These are phyloP conservation scores for Taiozyma sp. DNA, from an alignment of 1,139 yeast genomes.

Conservation along the genomic window DNA sequence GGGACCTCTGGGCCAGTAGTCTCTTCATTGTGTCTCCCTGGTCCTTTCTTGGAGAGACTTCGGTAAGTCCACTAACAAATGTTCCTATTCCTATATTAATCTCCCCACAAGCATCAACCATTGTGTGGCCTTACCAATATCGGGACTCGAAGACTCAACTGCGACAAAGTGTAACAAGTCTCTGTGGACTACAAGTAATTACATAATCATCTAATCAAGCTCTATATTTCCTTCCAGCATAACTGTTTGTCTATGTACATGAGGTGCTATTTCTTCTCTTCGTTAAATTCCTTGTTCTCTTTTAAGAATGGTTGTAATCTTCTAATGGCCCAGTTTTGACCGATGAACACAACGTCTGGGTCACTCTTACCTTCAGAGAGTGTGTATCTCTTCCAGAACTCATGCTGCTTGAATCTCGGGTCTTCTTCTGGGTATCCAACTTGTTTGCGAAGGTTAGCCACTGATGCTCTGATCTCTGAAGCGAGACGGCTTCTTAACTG, in stretches of 20 bases:
- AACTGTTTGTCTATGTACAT: neutral
- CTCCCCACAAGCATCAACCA: neutral
- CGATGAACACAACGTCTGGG: slow-evolving; percentile 62
- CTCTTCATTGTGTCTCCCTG: neutral
- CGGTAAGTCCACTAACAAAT: neutral
- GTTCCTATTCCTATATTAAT: neutral
- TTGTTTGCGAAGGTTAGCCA: slow-evolving; percentile 50
- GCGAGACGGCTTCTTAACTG: slow-evolving; percentile 66
- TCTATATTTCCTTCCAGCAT: neutral
- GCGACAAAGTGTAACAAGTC: neutral
- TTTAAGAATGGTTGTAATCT: slow-evolving; percentile 54
- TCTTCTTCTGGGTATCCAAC: slow-evolving; percentile 54
- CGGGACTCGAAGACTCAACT: neutral
- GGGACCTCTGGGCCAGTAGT: neutral
- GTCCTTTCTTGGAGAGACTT: neutral
- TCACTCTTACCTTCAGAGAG: slow-evolving; percentile 58
- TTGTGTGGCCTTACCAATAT: neutral
- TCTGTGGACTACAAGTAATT: neutral
- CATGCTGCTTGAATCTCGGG: slow-evolving; percentile 56
- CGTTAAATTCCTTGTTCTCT: slow-evolving; percentile 22
- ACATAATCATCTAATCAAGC: neutral
- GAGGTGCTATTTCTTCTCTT: slow-evolving; percentile 1
- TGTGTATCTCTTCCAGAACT: slow-evolving; percentile 70
- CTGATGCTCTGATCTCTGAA: slow-evolving; percentile 56
- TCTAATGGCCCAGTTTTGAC: slow-evolving; percentile 75